phyloP scores from a whole-genome alignment of 2,329 filamentous ascomycete genomes.

The Cladophialophora bantiana region DNA sequence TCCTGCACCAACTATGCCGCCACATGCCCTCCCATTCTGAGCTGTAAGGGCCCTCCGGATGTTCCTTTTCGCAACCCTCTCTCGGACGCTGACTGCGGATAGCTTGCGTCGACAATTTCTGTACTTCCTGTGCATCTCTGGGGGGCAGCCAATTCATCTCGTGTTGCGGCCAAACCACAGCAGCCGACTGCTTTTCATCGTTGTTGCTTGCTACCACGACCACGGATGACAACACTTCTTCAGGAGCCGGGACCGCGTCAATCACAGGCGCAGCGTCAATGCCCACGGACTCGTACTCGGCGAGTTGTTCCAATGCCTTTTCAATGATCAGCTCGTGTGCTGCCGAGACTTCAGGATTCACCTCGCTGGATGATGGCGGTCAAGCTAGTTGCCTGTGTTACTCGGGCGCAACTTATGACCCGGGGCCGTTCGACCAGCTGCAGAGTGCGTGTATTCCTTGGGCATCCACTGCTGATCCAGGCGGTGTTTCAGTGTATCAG shows the following conservation, averaged over 20 bases:
- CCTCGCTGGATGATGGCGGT: constrained; percentile 4
- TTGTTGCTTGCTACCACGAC: constrained; percentile 8
- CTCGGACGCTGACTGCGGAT: background rate
- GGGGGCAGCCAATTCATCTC: constrained; percentile 6
- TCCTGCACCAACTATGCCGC: constrained; percentile 11
- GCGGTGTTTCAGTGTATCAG: constrained; percentile 3
- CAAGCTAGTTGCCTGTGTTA: constrained; percentile 19
- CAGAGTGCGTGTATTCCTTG: constrained; percentile 17
- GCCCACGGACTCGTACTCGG: constrained; percentile 4
- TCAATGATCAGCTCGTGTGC: constrained; percentile 13
- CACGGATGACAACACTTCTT: background rate
- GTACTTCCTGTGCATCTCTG: constrained; percentile 10
- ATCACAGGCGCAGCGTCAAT: constrained; percentile 8
- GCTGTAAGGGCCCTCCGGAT: background rate
- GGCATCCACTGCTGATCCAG: constrained; percentile 14
- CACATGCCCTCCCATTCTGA: constrained; percentile 6
- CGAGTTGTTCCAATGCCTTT: constrained; percentile 9
- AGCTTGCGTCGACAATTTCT: constrained; percentile 15
- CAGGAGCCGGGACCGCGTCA: background rate
- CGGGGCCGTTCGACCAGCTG: constrained; percentile 13
- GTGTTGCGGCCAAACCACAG: constrained; percentile 8
- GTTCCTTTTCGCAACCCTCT: background rate
- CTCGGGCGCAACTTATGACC: constrained; percentile 5
- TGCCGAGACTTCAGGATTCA: constrained; percentile 10
- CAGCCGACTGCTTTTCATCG: constrained; percentile 10